Conservation (phyloP, 2,329 filamentous ascomycete species). For the Aspergillus sp. region DNA sequence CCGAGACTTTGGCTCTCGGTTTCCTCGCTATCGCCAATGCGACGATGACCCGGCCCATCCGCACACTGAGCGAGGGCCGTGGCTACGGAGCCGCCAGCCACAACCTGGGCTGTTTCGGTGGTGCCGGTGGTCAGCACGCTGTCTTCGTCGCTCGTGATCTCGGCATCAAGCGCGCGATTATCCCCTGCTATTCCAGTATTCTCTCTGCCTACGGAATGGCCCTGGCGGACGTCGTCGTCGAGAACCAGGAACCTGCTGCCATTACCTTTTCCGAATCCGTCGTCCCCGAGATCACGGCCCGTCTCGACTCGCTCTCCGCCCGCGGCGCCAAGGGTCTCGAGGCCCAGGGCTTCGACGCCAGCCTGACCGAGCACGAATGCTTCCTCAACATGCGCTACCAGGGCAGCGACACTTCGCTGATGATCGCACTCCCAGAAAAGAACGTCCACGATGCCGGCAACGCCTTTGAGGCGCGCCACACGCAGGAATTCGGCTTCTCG, state of each 20-base stretch:
- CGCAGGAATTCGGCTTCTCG: slow-evolving; percentile 84
- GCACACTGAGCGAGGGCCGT: slow-evolving; percentile 88
- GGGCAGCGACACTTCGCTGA: slow-evolving; percentile 56
- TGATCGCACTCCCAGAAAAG: slow-evolving; percentile 55
- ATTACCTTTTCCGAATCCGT: slow-evolving; percentile 54
- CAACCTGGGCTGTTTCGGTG: slow-evolving; percentile 88
- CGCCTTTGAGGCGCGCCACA: slow-evolving; percentile 77
- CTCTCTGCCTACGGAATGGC: slow-evolving; percentile 95
- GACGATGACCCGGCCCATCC: slow-evolving; percentile 69
- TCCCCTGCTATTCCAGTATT: slow-evolving; percentile 90
- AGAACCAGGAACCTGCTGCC: slow-evolving; percentile 69
- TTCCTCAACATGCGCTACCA: slow-evolving; percentile 57
- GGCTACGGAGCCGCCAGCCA: slow-evolving; percentile 90
- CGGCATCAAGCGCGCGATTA: slow-evolving; percentile 81
- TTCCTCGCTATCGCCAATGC: slow-evolving; percentile 50
- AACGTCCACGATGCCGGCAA: slow-evolving; percentile 41
- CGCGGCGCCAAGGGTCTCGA: slow-evolving; percentile 15
- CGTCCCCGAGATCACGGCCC: slow-evolving; percentile 23
- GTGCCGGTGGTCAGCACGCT: slow-evolving; percentile 89
- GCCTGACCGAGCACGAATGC: slow-evolving; percentile 48
- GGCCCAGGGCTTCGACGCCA: slow-evolving; percentile 49
- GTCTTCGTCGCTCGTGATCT: slow-evolving; percentile 86
- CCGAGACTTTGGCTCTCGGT: slow-evolving; percentile 38
- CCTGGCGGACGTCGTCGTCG: slow-evolving; percentile 88
- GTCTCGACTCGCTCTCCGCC: slow-evolving; percentile 11